Evolutionary conservation across 2,329 filamentous ascomycete genomes (phyloP), one percentile per base, ranked within the genome.

Genomic region (Botrytis hyacinthi): DNA sequence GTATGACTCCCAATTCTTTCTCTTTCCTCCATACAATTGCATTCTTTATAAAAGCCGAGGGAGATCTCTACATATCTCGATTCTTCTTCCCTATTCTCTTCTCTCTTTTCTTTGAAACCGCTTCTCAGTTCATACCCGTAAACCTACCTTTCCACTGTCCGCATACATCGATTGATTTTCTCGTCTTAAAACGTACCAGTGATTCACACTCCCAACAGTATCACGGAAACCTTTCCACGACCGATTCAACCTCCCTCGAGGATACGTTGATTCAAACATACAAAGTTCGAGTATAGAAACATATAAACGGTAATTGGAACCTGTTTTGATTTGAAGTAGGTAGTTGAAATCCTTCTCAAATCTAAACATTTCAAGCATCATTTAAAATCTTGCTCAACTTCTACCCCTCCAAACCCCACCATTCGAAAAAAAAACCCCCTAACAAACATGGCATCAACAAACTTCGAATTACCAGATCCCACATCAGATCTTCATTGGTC

Each of bases 401-500:
- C 59, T 67, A 37, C 57, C 59, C 65, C 57, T 66, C 46, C 37
- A 71, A 44, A 59, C 70, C 70, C 61, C 70, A 59, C 70, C 37
- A 37, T 67, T 10, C 35, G n/a, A 72, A 26, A 40, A 35, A 57
- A 57, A 57, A 57, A n/a, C n/a, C n/a, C n/a, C 32, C 51, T 48
- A 46, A 61, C 48, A 67, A 74, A 67, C 70, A 78, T 78, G 75
- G 67, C 76, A 67, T 74, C 71, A 42, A 74, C 67, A 60, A 76
- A 60, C 63, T 68, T 75, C n/a, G 72, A 75, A 51, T 40, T 79
- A n/a, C 88, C 88, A 59, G 87, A 89, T 79, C 88, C 88, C 46
- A 88, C 87, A 2, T 84, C 83, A 51, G 86, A 89, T 78, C 85
- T 90, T 74, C 81, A 88, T 77, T 90, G 88, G 88, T 87, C 87